Evolutionary conservation across 257 asterid species (phyloP).

Genomic region (Apocynum venetum): DNA sequence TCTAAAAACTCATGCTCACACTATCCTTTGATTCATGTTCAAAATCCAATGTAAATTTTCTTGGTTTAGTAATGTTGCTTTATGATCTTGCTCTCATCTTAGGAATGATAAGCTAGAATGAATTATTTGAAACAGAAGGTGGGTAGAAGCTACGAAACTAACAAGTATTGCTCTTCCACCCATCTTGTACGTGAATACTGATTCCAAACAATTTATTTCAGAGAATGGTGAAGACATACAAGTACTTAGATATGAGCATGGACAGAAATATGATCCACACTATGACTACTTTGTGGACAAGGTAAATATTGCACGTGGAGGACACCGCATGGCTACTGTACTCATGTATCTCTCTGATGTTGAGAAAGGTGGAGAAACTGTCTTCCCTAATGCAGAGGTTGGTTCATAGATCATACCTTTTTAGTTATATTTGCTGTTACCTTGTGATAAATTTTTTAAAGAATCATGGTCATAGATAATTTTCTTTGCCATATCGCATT

Average conservation of each 20-base stretch:
- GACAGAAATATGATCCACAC: slow-evolving; percentile 93
- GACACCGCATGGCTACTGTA: slow-evolving; percentile 89
- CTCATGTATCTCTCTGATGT: slow-evolving; percentile 92
- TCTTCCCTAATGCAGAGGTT: slow-evolving; percentile 95
- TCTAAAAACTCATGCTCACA: background rate
- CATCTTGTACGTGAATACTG: background rate
- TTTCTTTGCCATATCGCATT: background rate
- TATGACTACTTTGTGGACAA: slow-evolving; percentile 75
- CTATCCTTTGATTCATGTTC: background rate
- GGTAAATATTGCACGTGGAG: slow-evolving; percentile 85
- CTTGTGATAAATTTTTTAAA: too few relatives aligned
- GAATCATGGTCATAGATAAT: background rate
- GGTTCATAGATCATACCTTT: too few relatives aligned
- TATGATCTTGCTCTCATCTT: background rate
- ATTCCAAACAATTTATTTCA: slow-evolving; percentile 19
- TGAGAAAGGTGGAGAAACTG: slow-evolving; percentile 94
- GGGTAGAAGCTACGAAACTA: background rate
- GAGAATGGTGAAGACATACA: slow-evolving; percentile 97
- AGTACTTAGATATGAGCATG: slow-evolving; percentile 83
- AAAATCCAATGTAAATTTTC: background rate
- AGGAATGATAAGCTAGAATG: background rate
- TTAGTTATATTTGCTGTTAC: background rate
- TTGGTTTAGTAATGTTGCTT: background rate
- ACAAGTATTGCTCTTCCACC: background rate
- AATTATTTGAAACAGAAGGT: background rate